These are phyloP conservation scores for Teratosphaeria gauchensis DNA, from an alignment of 2,329 filamentous ascomycete genomes.

Conservation along the genomic window DNA sequence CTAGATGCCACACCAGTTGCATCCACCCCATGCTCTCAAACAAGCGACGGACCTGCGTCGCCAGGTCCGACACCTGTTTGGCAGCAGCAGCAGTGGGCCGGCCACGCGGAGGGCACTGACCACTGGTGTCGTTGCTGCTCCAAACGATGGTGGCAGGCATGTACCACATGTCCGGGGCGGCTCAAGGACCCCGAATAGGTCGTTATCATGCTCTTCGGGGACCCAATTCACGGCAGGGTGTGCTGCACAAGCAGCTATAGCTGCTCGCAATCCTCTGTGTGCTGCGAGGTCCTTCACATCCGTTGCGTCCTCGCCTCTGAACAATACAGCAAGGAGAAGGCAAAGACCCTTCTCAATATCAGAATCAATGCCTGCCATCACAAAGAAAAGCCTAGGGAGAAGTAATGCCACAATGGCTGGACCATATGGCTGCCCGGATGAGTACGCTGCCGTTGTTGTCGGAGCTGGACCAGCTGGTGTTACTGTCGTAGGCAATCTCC, in stretches of 20 bases:
- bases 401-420: background rate
- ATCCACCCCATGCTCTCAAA: background rate
- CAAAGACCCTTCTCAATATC: background rate
- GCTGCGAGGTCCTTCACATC: background rate
- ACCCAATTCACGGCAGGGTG: background rate
- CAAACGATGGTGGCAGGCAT: background rate
- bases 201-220: background rate
- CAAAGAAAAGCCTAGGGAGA: background rate
- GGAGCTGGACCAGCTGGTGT: constrained; percentile 52
- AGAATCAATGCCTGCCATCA: background rate
- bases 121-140: background rate
- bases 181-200: background rate
- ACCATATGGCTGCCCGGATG: constrained; percentile 1
- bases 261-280: background rate
- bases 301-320: background rate
- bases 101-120: background rate
- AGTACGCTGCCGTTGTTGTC: constrained; percentile 47
- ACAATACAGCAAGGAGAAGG: background rate
- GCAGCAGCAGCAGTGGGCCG: background rate
- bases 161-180: background rate
- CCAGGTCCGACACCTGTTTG: background rate
- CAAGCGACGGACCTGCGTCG: background rate
- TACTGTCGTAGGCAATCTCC: constrained; percentile 51
- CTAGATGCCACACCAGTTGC: background rate
- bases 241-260: background rate